Conservation (phyloP, 1,139 yeast genomes). For the Yamadazyma oceani region DNA sequence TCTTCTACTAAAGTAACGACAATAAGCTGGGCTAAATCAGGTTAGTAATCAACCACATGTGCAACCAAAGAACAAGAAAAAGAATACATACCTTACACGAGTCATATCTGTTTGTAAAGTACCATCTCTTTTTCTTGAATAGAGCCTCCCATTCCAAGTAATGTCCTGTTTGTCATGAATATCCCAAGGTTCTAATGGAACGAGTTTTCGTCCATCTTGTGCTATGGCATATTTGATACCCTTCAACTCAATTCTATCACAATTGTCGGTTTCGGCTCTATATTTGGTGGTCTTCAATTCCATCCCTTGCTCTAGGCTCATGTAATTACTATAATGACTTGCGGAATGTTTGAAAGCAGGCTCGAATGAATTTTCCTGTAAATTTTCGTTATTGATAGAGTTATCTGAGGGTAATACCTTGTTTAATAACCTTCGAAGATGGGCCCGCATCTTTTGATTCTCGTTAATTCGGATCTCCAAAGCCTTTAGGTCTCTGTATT, state of each 20-base stretch:
- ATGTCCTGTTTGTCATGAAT: slow-evolving; percentile 16
- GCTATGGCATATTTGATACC: slow-evolving; percentile 37
- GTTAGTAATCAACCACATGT: no score
- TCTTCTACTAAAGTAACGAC: slow-evolving; percentile 41
- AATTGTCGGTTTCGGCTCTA: slow-evolving; percentile 29
- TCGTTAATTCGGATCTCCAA: slow-evolving; percentile 15
- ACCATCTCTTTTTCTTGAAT: slow-evolving; percentile 29
- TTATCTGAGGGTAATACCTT: no score
- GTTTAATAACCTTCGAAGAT: no score
- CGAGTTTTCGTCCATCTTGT: slow-evolving; percentile 31
- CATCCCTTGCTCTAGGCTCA: background rate
- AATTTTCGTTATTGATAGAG: no score
- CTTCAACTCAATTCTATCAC: slow-evolving; percentile 38
- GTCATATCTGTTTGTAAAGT: slow-evolving; percentile 17
- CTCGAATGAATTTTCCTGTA: no score
- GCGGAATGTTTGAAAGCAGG: no score
- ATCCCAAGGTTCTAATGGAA: slow-evolving; percentile 25
- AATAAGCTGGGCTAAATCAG: slow-evolving; percentile 20
- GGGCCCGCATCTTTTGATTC: no score
- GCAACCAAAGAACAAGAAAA: no score
- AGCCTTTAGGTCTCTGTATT: no score
- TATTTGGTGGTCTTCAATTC: slow-evolving; percentile 16
- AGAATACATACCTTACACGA: no score
- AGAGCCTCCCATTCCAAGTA: slow-evolving; percentile 32
- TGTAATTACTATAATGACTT: background rate